Conservation (phyloP, 2,329 filamentous ascomycete genomes). For the Setomelanomma holmii region DNA sequence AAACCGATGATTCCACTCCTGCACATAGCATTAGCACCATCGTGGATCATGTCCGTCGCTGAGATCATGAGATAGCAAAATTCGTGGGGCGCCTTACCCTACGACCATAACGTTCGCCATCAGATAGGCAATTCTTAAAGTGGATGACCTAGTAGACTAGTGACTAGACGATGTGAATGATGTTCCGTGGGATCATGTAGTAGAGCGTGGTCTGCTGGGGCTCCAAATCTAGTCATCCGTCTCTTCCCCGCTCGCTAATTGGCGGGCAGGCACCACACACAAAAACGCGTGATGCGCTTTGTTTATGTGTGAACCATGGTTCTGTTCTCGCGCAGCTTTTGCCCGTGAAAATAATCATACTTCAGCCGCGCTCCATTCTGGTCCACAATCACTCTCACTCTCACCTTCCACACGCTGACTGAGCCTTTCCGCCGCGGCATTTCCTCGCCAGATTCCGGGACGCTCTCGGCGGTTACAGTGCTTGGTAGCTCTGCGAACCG, state of each 20-base stretch:
- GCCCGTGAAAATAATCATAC: too few species aligned
- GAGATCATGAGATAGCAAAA: not conserved
- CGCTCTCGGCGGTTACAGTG: slow-evolving; percentile 2
- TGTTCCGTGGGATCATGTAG: slow-evolving; percentile 4
- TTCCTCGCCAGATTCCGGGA: slow-evolving; percentile 5
- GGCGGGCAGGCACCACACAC: slow-evolving; percentile 11
- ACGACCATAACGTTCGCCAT: slow-evolving; percentile 52
- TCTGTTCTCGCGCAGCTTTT: too few species aligned
- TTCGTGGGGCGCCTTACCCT: slow-evolving; percentile 48
- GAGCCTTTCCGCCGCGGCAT: not conserved
- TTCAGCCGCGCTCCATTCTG: not conserved
- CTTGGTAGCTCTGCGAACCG: slow-evolving; percentile 4
- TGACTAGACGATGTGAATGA: slow-evolving; percentile 6
- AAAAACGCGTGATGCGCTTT: slow-evolving; percentile 29
- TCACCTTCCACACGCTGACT: slow-evolving; percentile 2
- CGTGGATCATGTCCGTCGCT: slow-evolving; percentile 2
- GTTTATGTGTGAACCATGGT: too few species aligned
- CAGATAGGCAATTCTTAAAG: not conserved
- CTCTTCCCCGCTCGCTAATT: slow-evolving; percentile 22
- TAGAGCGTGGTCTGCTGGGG: slow-evolving; percentile 5
- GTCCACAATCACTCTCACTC: not conserved
- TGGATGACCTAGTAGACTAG: not conserved
- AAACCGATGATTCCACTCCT: slow-evolving; percentile 72
- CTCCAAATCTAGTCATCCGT: slow-evolving; percentile 19
- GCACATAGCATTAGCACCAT: slow-evolving; percentile 6